Evolutionary conservation across 352 stramenopile genomes (phyloP).

Genomic region (Phytophthora litchii): DNA sequence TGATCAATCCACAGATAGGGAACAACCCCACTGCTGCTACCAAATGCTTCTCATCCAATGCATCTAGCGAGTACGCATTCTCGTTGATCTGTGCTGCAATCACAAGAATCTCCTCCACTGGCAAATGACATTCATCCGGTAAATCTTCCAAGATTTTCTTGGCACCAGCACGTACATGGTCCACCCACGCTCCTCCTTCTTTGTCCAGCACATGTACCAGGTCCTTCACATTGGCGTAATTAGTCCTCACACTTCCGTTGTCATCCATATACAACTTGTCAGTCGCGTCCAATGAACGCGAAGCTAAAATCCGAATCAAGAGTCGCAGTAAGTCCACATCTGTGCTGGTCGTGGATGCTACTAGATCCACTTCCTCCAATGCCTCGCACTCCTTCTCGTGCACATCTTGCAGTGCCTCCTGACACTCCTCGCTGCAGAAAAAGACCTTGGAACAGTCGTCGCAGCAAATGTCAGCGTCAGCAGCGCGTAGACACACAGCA

Average conservation of each 20-base stretch:
- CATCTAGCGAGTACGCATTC: constrained; percentile 56
- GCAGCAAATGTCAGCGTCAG: constrained; percentile 55
- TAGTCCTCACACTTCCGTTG: constrained; percentile 22
- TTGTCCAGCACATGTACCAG: constrained; percentile 47
- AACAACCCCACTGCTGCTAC: constrained; percentile 53
- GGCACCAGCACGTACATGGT: constrained; percentile 40
- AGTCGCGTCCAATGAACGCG: constrained; percentile 26
- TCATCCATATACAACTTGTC: constrained; percentile 30
- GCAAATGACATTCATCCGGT: constrained; percentile 38
- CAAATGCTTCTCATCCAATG: constrained; percentile 41
- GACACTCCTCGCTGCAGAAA: constrained; percentile 56
- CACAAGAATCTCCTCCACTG: constrained; percentile 50
- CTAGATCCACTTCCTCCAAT: constrained; percentile 52
- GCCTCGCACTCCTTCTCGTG: constrained; percentile 53
- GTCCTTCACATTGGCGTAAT: constrained; percentile 43
- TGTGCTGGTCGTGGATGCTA: constrained; percentile 42
- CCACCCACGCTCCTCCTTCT: constrained; percentile 32
- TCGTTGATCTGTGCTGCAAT: constrained; percentile 60
- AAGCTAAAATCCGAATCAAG: constrained; percentile 46
- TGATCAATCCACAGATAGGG: constrained; percentile 47
- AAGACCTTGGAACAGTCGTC: constrained; percentile 56
- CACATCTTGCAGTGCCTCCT: constrained; percentile 35
- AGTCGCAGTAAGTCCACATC: constrained; percentile 52
- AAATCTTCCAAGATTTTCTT: constrained; percentile 41
- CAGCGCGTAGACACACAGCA: constrained; percentile 43